Evolutionary conservation across 495 filamentous ascomycete genomes (phyloP).

Genomic region (Chaetomium fimeti): DNA sequence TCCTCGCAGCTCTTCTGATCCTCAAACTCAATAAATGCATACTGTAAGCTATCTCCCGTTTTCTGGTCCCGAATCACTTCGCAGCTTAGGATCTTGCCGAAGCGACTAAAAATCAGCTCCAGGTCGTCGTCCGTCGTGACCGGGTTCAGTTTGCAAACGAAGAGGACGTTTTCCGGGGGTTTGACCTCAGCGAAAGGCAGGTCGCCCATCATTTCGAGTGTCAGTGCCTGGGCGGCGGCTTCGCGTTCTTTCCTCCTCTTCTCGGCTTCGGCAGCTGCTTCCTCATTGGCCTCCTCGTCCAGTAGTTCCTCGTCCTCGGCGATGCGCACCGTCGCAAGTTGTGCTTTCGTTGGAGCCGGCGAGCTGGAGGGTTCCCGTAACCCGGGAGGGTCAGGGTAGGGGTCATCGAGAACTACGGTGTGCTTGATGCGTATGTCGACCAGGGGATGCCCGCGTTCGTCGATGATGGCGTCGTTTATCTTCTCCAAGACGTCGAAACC

Average conservation of each 20-base stretch:
- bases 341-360: constrained; percentile 77
- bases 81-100: constrained; percentile 91
- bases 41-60: constrained; percentile 92
- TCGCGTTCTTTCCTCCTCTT: constrained; percentile 82
- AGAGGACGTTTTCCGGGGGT: constrained; percentile 93
- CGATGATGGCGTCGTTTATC: constrained; percentile 85
- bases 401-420: constrained; percentile 85
- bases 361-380: constrained; percentile 73
- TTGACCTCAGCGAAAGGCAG: constrained; percentile 97
- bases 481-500: constrained; percentile 90
- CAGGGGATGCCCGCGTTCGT: constrained; percentile 77
- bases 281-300: constrained; percentile 60
- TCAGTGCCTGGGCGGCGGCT: constrained; percentile 89
- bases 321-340: constrained; percentile 87
- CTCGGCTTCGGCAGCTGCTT: constrained; percentile 75
- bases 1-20: constrained; percentile 89
- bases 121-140: constrained; percentile 94
- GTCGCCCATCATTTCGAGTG: constrained; percentile 96
- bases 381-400: constrained; percentile 74
- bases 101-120: constrained; percentile 92
- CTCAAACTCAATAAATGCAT: constrained; percentile 96
- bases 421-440: constrained; percentile 92
- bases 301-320: constrained; percentile 81
- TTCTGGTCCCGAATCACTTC: constrained; percentile 94
- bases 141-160: constrained; percentile 97